Conservation (phyloP, 2,329 filamentous ascomycete genomes). For the Coccinonectria pachysandricola region DNA sequence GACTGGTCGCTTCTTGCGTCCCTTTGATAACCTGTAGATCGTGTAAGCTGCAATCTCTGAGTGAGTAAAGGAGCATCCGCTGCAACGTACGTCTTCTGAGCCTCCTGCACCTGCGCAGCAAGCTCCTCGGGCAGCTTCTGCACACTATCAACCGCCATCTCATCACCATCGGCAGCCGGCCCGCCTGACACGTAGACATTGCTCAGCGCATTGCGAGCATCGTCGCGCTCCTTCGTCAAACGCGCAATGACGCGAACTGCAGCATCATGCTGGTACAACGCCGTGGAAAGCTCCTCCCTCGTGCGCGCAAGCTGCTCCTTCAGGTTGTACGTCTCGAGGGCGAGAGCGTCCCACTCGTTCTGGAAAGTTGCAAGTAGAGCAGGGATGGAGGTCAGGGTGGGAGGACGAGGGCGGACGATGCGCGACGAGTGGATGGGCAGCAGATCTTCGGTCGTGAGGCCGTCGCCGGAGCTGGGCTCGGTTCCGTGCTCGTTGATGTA, state of each 20-base stretch:
- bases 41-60: constrained; percentile 6
- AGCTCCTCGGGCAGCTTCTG: constrained; percentile 65
- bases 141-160: constrained; percentile 79
- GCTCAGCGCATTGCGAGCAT: constrained; percentile 80
- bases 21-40: constrained; percentile 63
- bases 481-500: constrained; percentile 90
- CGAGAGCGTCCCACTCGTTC: constrained; percentile 94
- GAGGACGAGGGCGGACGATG: constrained; percentile 79
- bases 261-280: constrained; percentile 93
- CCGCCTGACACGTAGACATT: constrained; percentile 66
- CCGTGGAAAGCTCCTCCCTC: constrained; percentile 83
- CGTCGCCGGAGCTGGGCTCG: constrained; percentile 82
- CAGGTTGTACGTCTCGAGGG: constrained; percentile 83
- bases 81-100: constrained; percentile 61
- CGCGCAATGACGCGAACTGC: constrained; percentile 92
- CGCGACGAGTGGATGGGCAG: constrained; percentile 76
- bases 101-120: constrained; percentile 63
- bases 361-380: constrained; percentile 91
- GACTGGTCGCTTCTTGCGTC: constrained; percentile 78
- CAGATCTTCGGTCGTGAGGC: constrained; percentile 74
- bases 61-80: neutral
- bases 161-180: constrained; percentile 56
- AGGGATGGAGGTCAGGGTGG: constrained; percentile 90
- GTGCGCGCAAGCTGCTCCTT: constrained; percentile 84
- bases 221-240: constrained; percentile 81